Evolutionary conservation across 192 early-diverging fungal species (phyloP).

Genomic region (Entomortierella chlamydospora): DNA sequence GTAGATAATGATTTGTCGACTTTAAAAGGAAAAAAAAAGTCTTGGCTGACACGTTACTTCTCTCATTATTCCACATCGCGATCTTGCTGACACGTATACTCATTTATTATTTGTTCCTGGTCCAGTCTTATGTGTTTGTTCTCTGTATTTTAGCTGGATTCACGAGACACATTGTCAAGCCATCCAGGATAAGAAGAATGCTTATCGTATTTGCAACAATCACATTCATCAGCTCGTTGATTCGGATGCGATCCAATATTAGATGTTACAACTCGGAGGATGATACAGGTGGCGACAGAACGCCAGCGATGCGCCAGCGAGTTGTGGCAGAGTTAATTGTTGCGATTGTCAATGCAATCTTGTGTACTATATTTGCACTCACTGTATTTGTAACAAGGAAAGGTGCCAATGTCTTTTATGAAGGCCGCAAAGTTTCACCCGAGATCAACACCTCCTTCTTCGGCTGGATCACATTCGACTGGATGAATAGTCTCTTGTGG

Average conservation of each 20-base stretch:
- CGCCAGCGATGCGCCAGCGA: slow-evolving; percentile 11
- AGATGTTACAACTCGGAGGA: slow-evolving; percentile 5
- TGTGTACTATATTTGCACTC: slow-evolving; percentile 24
- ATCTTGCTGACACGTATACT: not conserved
- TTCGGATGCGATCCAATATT: slow-evolving; percentile 27
- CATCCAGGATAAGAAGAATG: slow-evolving; percentile 51
- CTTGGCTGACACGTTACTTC: slow-evolving; percentile 20
- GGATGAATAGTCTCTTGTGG: slow-evolving; percentile 52
- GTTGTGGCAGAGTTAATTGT: slow-evolving; percentile 18
- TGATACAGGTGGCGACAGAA: slow-evolving; percentile 10
- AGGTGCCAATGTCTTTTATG: slow-evolving; percentile 39
- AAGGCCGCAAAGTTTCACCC: slow-evolving; percentile 28
- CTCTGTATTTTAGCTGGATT: slow-evolving; percentile 48
- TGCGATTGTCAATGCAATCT: slow-evolving; percentile 19
- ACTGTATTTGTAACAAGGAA: slow-evolving; percentile 25
- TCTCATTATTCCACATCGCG: too few relatives aligned
- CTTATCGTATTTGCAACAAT: slow-evolving; percentile 36
- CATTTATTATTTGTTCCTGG: not conserved
- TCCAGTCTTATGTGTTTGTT: slow-evolving; percentile 43
- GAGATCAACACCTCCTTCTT: slow-evolving; percentile 47
- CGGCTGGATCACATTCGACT: slow-evolving; percentile 47
- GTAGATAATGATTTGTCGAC: not conserved
- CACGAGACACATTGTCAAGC: slow-evolving; percentile 42
- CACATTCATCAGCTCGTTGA: slow-evolving; percentile 26
- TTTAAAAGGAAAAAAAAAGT: slow-evolving; percentile 18